These are phyloP conservation scores for Zygotorulaspora mrakii DNA, from an alignment of 1,139 yeast genomes.

Conservation along the genomic window DNA sequence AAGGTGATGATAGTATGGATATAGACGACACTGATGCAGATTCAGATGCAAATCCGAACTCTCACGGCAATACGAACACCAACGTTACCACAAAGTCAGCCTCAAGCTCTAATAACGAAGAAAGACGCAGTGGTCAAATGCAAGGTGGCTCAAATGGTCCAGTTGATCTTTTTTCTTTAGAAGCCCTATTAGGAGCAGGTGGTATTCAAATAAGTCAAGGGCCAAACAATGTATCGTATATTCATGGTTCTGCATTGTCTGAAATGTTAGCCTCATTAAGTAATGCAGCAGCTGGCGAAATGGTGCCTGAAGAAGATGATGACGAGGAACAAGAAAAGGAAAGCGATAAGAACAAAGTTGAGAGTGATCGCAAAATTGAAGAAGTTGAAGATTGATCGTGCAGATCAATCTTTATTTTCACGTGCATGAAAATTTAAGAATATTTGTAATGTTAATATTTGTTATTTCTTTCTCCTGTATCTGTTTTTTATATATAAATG, in stretches of 20 bases:
- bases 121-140: conserved; percentile 8
- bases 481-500: conserved; percentile 5
- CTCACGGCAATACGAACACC: conserved; percentile 20
- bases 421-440: too few species aligned
- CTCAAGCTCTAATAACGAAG: conserved; percentile 14
- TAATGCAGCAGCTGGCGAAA: conserved; percentile 38
- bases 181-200: conserved; percentile 33
- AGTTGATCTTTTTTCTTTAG: conserved; percentile 30
- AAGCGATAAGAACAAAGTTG: conserved; percentile 31
- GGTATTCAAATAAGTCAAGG: conserved; percentile 34
- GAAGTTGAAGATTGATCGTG: conserved; percentile 22
- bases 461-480: conserved; percentile 4
- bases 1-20: conserved; percentile 21
- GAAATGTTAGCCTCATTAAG: conserved; percentile 37
- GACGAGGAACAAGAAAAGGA: conserved; percentile 37
- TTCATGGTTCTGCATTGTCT: conserved; percentile 34
- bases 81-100: background rate
- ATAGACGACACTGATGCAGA: conserved; percentile 32
- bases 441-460: conserved; percentile 2
- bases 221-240: conserved; percentile 30
- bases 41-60: conserved; percentile 29
- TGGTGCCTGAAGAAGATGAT: conserved; percentile 35
- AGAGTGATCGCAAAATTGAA: conserved; percentile 22
- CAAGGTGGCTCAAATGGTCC: conserved; percentile 18
- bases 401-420: too few species aligned